Evolutionary conservation across 805 yeast genomes (phyloP).

Genomic region (Candida patagonica): DNA sequence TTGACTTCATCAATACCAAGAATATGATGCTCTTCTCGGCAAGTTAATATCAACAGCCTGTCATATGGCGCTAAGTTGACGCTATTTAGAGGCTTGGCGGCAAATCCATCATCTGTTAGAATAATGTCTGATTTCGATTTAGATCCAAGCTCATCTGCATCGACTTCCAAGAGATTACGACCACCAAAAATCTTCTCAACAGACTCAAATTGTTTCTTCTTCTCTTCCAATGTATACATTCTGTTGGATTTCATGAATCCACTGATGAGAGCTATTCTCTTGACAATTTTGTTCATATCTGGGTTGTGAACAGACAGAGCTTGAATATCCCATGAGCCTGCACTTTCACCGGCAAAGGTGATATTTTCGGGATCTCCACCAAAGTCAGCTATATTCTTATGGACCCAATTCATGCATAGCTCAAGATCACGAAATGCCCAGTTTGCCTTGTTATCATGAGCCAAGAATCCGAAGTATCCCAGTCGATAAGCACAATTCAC

Average conservation of each 20-base stretch:
- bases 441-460: constrained; percentile 21
- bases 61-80: not conserved
- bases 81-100: not conserved
- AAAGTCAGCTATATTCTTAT: constrained; percentile 33
- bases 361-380: constrained; percentile 40
- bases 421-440: constrained; percentile 41
- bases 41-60: not conserved
- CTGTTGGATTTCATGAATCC: not conserved
- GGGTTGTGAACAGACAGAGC: not conserved
- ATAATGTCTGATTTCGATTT: not conserved
- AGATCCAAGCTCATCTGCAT: not conserved
- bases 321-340: constrained; percentile 27
- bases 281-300: constrained; percentile 1
- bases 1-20: not conserved
- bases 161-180: not conserved
- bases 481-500: constrained; percentile 1
- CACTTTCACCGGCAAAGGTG: constrained; percentile 39
- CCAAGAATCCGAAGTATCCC: constrained; percentile 1
- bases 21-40: not conserved
- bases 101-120: constrained; percentile 1
- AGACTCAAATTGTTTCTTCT: not conserved
- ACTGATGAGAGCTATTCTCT: not conserved
- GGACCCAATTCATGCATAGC: constrained; percentile 38
- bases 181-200: not conserved
- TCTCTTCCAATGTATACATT: not conserved